A percentile compares a stretch with the other conserved stretches of the same genome.
phyloP scores from a whole-genome alignment of 1,284 basidiomycete species.

The Cryptococcus jaspeensis region DNA sequence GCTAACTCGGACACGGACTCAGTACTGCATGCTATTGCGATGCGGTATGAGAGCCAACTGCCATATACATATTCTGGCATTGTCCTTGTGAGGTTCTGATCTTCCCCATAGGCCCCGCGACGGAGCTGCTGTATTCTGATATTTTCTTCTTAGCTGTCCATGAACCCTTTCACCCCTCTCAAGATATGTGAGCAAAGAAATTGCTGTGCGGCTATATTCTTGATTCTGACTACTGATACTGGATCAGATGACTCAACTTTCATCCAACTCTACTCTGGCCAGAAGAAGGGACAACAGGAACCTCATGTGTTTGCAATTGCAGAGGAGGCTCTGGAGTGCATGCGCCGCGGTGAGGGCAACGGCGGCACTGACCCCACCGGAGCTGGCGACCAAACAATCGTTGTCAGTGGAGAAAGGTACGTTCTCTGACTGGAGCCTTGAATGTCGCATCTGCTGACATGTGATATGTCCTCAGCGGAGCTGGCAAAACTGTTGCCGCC shows the following conservation, averaged over 20 bases:
- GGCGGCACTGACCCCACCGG: constrained; percentile 69
- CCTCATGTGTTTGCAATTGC: constrained; percentile 99
- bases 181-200: constrained; percentile 60
- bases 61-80: constrained; percentile 99
- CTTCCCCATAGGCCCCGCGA: neutral
- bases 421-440: constrained; percentile 22
- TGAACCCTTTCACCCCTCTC: constrained; percentile 96
- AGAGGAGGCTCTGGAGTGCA: constrained; percentile 97
- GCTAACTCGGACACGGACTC: constrained; percentile 7
- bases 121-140: constrained; percentile 5
- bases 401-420: constrained; percentile 96
- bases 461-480: constrained; percentile 64
- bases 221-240: neutral
- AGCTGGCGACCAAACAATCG: constrained; percentile 87
- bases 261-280: constrained; percentile 93
- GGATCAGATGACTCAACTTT: constrained; percentile 78
- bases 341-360: constrained; percentile 58
- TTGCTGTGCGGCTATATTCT: neutral
- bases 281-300: constrained; percentile 90
- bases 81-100: constrained; percentile 48
- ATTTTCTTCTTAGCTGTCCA: constrained; percentile 63
- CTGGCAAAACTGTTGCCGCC: constrained; percentile 98
- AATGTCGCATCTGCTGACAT: neutral
- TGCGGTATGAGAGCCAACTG: constrained; percentile 93
- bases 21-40: constrained; percentile 96